Evolutionary conservation across 2,329 filamentous ascomycete genomes (phyloP).

Genomic region (Colletotrichum destructivum): DNA sequence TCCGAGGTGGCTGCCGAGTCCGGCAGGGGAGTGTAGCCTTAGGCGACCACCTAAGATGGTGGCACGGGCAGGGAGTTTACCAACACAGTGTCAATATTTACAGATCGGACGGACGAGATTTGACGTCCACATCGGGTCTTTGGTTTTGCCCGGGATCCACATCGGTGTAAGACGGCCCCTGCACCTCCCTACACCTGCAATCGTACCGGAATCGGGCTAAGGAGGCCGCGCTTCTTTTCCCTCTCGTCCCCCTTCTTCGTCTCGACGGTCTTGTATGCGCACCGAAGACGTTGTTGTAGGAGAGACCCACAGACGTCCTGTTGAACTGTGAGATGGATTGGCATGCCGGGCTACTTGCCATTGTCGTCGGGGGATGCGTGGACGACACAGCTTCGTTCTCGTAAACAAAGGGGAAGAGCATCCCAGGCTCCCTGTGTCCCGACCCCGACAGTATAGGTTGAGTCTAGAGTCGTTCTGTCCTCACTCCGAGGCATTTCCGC

Average conservation of each 20-base stretch:
- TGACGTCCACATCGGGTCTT: not conserved
- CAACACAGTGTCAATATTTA: not conserved
- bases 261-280: not conserved
- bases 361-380: not conserved
- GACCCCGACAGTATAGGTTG: not conserved
- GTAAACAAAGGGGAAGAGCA: not conserved
- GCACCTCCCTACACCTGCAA: not conserved
- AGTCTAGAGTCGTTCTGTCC: not conserved
- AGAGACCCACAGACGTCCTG: too few species aligned
- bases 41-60: too few species aligned
- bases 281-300: too few species aligned
- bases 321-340: not conserved
- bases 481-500: too few species aligned
- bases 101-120: not conserved
- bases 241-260: not conserved
- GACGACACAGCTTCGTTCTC: not conserved
- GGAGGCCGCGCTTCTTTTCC: too few species aligned
- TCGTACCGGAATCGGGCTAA: too few species aligned
- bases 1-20: too few species aligned
- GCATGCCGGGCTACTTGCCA: not conserved
- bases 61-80: not conserved
- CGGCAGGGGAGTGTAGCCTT: too few species aligned
- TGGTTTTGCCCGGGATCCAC: slow-evolving; percentile 21
- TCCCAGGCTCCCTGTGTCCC: not conserved
- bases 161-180: slow-evolving; percentile 27